These are phyloP conservation scores for Ganoderma boninense DNA, from an alignment of 1,284 basidiomycete species.

Conservation along the genomic window DNA sequence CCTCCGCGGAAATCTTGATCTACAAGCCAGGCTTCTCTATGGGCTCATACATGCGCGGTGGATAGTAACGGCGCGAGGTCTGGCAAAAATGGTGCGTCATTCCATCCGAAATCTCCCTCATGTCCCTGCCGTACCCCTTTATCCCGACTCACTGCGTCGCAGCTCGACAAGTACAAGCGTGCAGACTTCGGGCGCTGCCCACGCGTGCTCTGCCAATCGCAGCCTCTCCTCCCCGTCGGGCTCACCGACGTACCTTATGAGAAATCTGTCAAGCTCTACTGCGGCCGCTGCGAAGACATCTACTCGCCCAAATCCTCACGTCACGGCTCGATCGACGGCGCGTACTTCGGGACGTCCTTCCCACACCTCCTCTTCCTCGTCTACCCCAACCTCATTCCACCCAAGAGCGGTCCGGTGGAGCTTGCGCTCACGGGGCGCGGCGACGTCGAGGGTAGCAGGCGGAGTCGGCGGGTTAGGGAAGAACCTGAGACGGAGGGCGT, in stretches of 20 bases:
- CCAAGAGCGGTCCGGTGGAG: conserved; percentile 77
- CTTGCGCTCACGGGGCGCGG: conserved; percentile 39
- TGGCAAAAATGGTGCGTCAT: conserved; percentile 91
- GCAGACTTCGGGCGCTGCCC: conserved; percentile 97
- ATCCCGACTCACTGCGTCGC: conserved; percentile 21
- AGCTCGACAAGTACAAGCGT: conserved; percentile 97
- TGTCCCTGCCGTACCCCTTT: not conserved
- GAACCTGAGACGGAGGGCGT: conserved; percentile 60
- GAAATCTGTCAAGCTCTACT: conserved; percentile 97
- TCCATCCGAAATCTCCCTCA: not conserved
- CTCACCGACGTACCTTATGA: conserved; percentile 94
- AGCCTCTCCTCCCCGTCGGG: conserved; percentile 94
- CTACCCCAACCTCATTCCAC: conserved; percentile 89
- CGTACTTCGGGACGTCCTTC: conserved; percentile 97
- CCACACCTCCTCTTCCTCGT: conserved; percentile 96
- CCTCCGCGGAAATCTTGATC: conserved; percentile 83
- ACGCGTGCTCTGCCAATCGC: conserved; percentile 90
- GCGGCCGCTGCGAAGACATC: conserved; percentile 95
- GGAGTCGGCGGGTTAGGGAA: conserved; percentile 55
- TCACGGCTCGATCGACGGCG: conserved; percentile 95
- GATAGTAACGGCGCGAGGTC: conserved; percentile 93
- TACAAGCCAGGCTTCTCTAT: conserved; percentile 90
- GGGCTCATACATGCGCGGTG: conserved; percentile 97
- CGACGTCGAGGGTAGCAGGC: conserved; percentile 37
- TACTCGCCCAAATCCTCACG: conserved; percentile 95